Evolutionary conservation across 1,284 basidiomycete species (phyloP).

Genomic region (Tremellales sp.): DNA sequence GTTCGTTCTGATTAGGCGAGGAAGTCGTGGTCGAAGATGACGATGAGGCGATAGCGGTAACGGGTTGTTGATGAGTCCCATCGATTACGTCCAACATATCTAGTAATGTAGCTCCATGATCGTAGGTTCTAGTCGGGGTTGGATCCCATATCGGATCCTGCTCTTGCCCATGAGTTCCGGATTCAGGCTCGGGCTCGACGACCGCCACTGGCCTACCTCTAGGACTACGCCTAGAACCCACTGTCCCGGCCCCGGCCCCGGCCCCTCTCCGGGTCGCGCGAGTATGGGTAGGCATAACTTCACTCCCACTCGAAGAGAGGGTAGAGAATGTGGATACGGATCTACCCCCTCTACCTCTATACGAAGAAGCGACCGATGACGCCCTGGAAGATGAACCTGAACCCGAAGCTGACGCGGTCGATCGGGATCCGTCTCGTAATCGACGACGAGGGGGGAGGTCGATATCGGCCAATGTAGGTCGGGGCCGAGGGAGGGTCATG

Average conservation of each 20-base stretch:
- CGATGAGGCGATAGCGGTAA: no score
- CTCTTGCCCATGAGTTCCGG: not conserved
- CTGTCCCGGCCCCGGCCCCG: no score
- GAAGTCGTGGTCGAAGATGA: no score
- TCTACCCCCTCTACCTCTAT: not conserved
- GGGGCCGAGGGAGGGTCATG: no score
- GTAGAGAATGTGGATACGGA: not conserved
- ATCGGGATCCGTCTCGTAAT: slow-evolving; percentile 25
- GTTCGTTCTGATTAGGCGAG: not conserved
- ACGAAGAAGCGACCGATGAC: not conserved
- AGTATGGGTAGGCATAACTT: no score
- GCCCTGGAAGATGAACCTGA: slow-evolving; percentile 1
- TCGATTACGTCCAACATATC: not conserved
- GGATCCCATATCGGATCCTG: not conserved
- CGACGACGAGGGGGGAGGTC: slow-evolving; percentile 24
- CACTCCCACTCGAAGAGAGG: not conserved
- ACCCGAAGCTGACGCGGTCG: slow-evolving; percentile 4
- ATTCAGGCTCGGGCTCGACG: not conserved
- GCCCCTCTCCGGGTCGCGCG: no score
- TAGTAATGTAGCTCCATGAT: not conserved
- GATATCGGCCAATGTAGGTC: slow-evolving; percentile 30
- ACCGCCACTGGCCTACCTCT: not conserved
- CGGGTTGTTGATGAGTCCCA: no score
- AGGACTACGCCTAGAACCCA: no score
- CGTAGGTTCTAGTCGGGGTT: not conserved